phyloP scores from a whole-genome alignment of 2,329 filamentous ascomycete species.

The Trichophaea hybrida region DNA sequence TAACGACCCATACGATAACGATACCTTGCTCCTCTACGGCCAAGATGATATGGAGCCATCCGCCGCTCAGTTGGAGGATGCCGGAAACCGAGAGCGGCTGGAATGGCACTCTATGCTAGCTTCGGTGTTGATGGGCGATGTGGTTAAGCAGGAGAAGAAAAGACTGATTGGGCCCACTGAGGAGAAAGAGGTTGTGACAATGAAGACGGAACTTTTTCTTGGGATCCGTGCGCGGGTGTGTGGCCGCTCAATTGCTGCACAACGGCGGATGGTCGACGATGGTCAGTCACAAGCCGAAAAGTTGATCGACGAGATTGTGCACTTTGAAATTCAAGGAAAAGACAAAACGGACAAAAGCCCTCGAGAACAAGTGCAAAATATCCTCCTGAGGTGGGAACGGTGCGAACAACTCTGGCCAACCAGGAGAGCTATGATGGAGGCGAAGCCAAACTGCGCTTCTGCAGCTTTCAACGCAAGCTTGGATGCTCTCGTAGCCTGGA shows the following conservation, averaged over 20 bases:
- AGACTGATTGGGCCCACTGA: constrained; percentile 67
- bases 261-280: constrained; percentile 79
- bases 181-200: constrained; percentile 40
- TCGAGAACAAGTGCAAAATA: constrained; percentile 73
- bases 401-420: constrained; percentile 77
- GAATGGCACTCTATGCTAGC: constrained; percentile 99
- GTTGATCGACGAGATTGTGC: constrained; percentile 72
- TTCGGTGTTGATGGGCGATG: constrained; percentile 87
- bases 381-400: constrained; percentile 80
- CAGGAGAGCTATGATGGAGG: constrained; percentile 54
- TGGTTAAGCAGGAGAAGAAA: constrained; percentile 96
- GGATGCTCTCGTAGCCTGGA: constrained; percentile 84
- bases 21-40: constrained; percentile 82
- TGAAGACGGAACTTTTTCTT: constrained; percentile 65
- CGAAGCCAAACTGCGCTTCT: constrained; percentile 64
- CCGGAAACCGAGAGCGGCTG: constrained; percentile 72
- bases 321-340: constrained; percentile 87
- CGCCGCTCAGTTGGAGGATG: constrained; percentile 76
- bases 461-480: constrained; percentile 66
- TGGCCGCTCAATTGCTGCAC: constrained; percentile 68
- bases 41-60: constrained; percentile 81
- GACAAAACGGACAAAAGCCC: constrained; percentile 81
- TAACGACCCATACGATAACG: constrained; percentile 67
- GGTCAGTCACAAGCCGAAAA: constrained; percentile 58
- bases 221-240: constrained; percentile 72